phyloP scores from a whole-genome alignment of 2,329 filamentous ascomycete species.

The Raffaelea deltoideospora region DNA sequence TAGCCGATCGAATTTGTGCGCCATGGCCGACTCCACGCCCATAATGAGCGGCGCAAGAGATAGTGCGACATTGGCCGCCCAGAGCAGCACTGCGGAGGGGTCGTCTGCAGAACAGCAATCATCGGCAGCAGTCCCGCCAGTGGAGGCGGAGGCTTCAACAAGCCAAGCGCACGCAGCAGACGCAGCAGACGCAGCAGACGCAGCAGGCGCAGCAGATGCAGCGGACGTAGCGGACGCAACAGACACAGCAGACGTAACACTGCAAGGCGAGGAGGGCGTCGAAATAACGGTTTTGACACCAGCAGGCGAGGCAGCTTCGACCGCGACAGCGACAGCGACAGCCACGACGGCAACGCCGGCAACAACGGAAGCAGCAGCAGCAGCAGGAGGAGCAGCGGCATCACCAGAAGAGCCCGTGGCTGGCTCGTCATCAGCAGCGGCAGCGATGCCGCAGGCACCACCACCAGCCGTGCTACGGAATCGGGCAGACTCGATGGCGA shows the following conservation, averaged over 20 bases:
- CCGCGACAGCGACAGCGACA: neutral
- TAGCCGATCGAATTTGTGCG: no score
- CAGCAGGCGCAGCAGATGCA: no score
- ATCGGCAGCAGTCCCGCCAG: constrained; percentile 2
- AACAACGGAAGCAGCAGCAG: constrained; percentile 3
- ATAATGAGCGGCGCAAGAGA: constrained; percentile 11
- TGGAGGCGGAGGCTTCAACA: neutral
- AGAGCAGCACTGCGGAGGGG: no score
- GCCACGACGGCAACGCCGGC: constrained; percentile 5
- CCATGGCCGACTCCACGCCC: constrained; percentile 7
- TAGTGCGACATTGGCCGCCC: no score
- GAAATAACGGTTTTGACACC: no score
- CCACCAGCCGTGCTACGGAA: constrained; percentile 11
- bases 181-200: neutral
- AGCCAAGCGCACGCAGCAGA: neutral
- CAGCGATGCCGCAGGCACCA: constrained; percentile 2
- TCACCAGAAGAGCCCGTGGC: neutral
- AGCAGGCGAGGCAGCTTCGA: neutral
- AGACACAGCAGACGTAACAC: neutral
- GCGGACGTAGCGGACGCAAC: constrained; percentile 7
- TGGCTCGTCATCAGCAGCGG: no score
- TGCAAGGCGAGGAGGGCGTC: constrained; percentile 17
- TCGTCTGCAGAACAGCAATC: neutral
- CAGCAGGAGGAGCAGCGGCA: neutral
- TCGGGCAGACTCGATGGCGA: constrained; percentile 9